Evolutionary conservation across 2,329 filamentous ascomycete genomes (phyloP).

Genomic region (Sodiomyces alkalinus): DNA sequence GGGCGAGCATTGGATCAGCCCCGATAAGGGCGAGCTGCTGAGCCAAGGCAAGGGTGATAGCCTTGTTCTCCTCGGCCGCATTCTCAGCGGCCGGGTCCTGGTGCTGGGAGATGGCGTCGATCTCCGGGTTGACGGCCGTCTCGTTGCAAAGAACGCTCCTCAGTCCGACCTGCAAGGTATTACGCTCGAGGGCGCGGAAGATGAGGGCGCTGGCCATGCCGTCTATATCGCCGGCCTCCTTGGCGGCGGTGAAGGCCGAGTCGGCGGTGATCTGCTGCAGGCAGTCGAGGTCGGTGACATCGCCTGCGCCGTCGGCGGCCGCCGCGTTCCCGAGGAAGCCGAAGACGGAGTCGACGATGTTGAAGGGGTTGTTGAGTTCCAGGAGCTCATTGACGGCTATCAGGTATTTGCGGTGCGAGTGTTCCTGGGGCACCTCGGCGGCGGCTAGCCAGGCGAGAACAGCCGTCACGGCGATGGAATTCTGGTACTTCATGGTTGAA

Average conservation of each 20-base stretch:
- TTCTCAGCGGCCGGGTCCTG: conserved; percentile 49
- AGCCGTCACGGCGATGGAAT: conserved; percentile 5
- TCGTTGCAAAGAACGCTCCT: conserved; percentile 42
- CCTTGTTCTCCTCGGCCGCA: conserved; percentile 43
- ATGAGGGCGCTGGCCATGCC: conserved; percentile 37
- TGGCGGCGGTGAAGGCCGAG: conserved; percentile 46
- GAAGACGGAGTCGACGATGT: conserved; percentile 37
- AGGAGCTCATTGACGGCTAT: conserved; percentile 26
- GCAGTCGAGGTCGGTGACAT: conserved; percentile 31
- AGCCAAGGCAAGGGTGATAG: conserved; percentile 42
- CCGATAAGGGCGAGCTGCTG: conserved; percentile 44
- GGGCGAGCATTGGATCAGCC: conserved; percentile 44
- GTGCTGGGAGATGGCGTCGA: conserved; percentile 47
- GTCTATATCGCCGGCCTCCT: conserved; percentile 34
- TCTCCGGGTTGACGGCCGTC: conserved; percentile 47
- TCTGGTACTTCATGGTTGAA: conserved; percentile 8
- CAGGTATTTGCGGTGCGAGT: conserved; percentile 36
- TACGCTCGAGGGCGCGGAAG: conserved; percentile 41
- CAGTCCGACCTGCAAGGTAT: conserved; percentile 40
- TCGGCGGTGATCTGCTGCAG: conserved; percentile 43
- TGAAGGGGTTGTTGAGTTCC: conserved; percentile 32
- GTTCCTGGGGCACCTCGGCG: conserved; percentile 39
- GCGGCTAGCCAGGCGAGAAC: conserved; percentile 4
- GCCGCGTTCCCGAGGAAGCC: conserved; percentile 24
- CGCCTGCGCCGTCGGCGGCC: conserved; percentile 21